Percentiles rank a stretch among this genome's conserved stretches.
Conservation (phyloP, 2,329 filamentous ascomycete species). For the Penicillium brevicompactum region DNA sequence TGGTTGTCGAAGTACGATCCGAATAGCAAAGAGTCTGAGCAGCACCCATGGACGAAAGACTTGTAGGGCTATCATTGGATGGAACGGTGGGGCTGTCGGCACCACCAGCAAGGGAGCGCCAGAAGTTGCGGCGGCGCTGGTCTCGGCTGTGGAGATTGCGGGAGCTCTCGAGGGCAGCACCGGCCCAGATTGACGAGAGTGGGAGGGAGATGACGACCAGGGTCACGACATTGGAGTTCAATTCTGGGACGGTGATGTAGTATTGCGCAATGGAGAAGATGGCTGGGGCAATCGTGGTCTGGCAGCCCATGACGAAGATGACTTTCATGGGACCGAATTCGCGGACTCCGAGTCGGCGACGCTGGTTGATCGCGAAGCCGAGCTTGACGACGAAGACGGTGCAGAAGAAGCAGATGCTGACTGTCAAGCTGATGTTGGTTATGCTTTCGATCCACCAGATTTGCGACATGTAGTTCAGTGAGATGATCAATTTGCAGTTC, state of each 20-base stretch:
- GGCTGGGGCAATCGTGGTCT: constrained; percentile 67
- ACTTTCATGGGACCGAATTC: constrained; percentile 67
- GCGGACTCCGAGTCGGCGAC: constrained; percentile 58
- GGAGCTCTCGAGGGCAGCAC: constrained; percentile 36
- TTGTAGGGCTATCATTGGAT: constrained; percentile 17
- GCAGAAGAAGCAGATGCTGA: constrained; percentile 64
- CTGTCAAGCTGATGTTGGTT: constrained; percentile 55
- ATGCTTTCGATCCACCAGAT: constrained; percentile 46
- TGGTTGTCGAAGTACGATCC: constrained; percentile 16
- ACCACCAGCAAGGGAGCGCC: constrained; percentile 28
- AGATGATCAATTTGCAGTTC: constrained; percentile 48
- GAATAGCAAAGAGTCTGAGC: constrained; percentile 33
- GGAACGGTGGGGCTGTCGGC: constrained; percentile 5
- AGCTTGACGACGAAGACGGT: constrained; percentile 65
- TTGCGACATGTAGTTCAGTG: constrained; percentile 26
- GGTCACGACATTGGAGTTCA: constrained; percentile 59
- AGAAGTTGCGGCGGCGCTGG: constrained; percentile 27
- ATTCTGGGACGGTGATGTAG: constrained; percentile 52
- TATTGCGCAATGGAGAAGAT: constrained; percentile 64
- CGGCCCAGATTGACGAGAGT: constrained; percentile 68
- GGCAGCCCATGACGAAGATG: constrained; percentile 68
- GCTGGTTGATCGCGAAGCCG: constrained; percentile 57
- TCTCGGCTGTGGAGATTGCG: constrained; percentile 8
- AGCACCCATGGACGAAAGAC: constrained; percentile 16
- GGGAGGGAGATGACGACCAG: constrained; percentile 65